phyloP scores from a whole-genome alignment of 164 flowering plant genomes.

The Stephania yunnanensis region DNA sequence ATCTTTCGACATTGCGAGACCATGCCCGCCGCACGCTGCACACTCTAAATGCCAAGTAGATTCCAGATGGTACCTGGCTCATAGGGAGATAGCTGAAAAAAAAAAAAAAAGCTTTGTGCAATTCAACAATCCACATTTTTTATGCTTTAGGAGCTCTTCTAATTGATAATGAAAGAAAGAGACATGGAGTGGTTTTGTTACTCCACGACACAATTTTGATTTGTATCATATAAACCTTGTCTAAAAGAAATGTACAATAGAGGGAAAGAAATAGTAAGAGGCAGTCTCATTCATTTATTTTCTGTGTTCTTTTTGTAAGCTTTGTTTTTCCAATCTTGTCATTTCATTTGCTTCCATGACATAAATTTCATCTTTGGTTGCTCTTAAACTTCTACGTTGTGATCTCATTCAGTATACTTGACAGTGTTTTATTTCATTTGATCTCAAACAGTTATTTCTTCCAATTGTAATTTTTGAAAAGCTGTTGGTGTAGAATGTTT shows the following conservation, averaged over 20 bases:
- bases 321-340: background rate
- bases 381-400: background rate
- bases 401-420: background rate
- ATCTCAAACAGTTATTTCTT: too few relatives aligned
- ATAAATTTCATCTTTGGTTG: background rate
- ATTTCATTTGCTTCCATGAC: background rate
- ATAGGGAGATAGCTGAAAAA: conserved; percentile 9
- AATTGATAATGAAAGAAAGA: conserved; percentile 24
- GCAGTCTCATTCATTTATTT: conserved; percentile 35
- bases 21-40: conserved; percentile 2
- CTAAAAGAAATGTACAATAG: conserved; percentile 50
- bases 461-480: too few relatives aligned
- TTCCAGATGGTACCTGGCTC: conserved; percentile 13
- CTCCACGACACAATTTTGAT: conserved; percentile 58
- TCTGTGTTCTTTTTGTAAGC: conserved; percentile 9
- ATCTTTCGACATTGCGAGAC: background rate
- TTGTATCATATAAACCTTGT: conserved; percentile 56
- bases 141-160: conserved; percentile 24
- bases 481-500: too few relatives aligned
- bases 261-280: conserved; percentile 23
- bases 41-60: conserved; percentile 10
- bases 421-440: background rate
- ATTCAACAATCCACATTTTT: conserved; percentile 13
- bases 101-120: conserved; percentile 22
- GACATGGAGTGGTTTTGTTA: conserved; percentile 28